Conservation (phyloP, 768 basidiomycete species). For the Bullera alba region DNA sequence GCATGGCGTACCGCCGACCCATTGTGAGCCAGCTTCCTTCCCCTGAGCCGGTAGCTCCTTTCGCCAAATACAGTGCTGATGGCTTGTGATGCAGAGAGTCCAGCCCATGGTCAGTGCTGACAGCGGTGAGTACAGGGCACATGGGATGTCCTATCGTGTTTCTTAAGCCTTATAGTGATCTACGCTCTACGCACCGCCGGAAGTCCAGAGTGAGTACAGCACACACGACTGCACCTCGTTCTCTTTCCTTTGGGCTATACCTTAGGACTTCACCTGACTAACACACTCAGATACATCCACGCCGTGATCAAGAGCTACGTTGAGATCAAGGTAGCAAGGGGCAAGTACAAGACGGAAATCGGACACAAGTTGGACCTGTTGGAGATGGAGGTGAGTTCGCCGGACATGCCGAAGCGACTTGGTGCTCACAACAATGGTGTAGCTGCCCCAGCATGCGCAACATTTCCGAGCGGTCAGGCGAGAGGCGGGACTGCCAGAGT, state of each 20-base stretch:
- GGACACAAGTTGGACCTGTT: constrained; percentile 33
- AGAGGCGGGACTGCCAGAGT: neutral
- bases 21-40: neutral
- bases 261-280: neutral
- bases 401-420: neutral
- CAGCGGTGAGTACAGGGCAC: too few relatives aligned
- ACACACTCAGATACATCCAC: constrained; percentile 26
- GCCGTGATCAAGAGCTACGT: constrained; percentile 37
- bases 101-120: too few relatives aligned
- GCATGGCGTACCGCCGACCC: too few relatives aligned
- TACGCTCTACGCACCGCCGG: too few relatives aligned
- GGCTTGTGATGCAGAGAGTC: too few relatives aligned
- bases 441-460: constrained; percentile 7
- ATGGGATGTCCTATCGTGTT: too few relatives aligned
- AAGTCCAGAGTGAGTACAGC: neutral
- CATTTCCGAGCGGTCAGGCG: constrained; percentile 10
- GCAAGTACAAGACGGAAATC: constrained; percentile 26
- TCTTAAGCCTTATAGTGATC: too few relatives aligned
- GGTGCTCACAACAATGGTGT: neutral
- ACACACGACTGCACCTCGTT: too few relatives aligned
- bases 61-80: too few relatives aligned
- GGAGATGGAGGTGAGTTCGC: constrained; percentile 35
- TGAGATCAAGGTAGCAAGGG: constrained; percentile 33
- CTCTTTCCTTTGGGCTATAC: neutral
- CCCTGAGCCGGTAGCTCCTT: too few relatives aligned